Conservation (phyloP, 1,139 yeast genomes). For the Arxiozyma bovina region DNA sequence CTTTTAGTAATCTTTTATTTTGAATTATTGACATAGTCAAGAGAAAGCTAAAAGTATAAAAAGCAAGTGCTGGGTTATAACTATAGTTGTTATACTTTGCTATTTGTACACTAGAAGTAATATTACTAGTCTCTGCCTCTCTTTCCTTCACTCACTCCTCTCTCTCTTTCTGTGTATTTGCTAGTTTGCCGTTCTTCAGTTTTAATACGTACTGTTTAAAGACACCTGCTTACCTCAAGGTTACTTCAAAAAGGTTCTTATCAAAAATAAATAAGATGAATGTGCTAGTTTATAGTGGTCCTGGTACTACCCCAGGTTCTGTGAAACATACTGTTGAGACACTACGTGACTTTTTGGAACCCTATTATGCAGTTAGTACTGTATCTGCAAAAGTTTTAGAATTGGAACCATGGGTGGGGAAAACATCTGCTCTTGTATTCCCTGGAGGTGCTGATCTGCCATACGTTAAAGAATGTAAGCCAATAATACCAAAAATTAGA, state of each 20-base stretch:
- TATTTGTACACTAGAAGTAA: too few relatives aligned
- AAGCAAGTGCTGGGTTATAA: not conserved
- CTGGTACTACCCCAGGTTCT: slow-evolving; percentile 81
- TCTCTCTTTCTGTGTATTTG: not conserved
- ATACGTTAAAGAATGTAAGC: slow-evolving; percentile 44
- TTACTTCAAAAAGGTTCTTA: not conserved
- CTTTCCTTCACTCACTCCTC: too few relatives aligned
- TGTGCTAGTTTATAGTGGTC: slow-evolving; percentile 40
- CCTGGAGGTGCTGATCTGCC: slow-evolving; percentile 98
- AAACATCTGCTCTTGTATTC: slow-evolving; percentile 69
- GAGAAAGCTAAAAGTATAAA: not conserved
- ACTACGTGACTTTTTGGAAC: slow-evolving; percentile 65
- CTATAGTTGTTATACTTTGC: not conserved
- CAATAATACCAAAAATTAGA: slow-evolving; percentile 58
- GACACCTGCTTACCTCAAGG: too few relatives aligned
- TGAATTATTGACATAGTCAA: not conserved
- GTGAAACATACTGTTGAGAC: slow-evolving; percentile 78
- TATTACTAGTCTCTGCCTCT: not conserved
- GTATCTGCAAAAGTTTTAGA: slow-evolving; percentile 54
- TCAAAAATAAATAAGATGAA: slow-evolving; percentile 19
- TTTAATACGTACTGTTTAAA: too few relatives aligned
- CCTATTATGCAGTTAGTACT: slow-evolving; percentile 76
- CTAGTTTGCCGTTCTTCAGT: not conserved
- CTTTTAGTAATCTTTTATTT: too few relatives aligned
- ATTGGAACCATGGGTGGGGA: slow-evolving; percentile 81